Percentiles rank a stretch among this genome's conserved stretches.
These are phyloP conservation scores for Petunia axillaris DNA, from an alignment of 257 asterid genomes.

Conservation along the genomic window DNA sequence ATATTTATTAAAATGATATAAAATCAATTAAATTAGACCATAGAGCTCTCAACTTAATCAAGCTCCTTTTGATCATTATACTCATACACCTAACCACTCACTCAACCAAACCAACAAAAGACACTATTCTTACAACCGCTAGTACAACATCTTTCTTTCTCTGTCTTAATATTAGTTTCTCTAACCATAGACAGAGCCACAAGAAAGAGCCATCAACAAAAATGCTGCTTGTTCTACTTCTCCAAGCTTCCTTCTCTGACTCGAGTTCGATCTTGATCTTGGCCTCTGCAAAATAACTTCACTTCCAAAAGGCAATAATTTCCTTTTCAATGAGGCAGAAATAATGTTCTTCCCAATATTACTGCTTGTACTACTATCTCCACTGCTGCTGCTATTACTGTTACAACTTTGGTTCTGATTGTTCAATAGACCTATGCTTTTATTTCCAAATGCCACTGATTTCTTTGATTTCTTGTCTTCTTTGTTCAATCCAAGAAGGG, in stretches of 20 bases:
- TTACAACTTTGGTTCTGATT: slow-evolving; percentile 16
- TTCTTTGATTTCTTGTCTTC: slow-evolving; percentile 79
- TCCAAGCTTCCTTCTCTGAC: slow-evolving; percentile 68
- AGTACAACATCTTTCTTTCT: neutral
- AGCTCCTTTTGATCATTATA: neutral
- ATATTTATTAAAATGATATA: neutral
- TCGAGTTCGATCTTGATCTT: slow-evolving; percentile 60
- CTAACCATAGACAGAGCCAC: slow-evolving; percentile 88
- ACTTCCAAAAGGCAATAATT: slow-evolving; percentile 59
- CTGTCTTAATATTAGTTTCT: neutral
- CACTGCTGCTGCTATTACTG: slow-evolving; percentile 41
- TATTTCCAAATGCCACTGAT: slow-evolving; percentile 22
- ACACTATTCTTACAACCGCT: neutral
- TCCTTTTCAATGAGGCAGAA: slow-evolving; percentile 48
- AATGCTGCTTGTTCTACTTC: slow-evolving; percentile 94
- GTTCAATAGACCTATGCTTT: neutral
- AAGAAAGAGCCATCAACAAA: slow-evolving; percentile 86
- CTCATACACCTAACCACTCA: neutral
- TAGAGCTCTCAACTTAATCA: slow-evolving; percentile 15
- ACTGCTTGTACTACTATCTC: slow-evolving; percentile 59
- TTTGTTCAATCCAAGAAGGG: slow-evolving; percentile 67
- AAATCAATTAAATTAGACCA: neutral
- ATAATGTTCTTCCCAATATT: slow-evolving; percentile 39
- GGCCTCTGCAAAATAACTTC: slow-evolving; percentile 79
- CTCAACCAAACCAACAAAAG: neutral